Conservation (phyloP, 2,329 filamentous ascomycete species). For the Alternaria atra region DNA sequence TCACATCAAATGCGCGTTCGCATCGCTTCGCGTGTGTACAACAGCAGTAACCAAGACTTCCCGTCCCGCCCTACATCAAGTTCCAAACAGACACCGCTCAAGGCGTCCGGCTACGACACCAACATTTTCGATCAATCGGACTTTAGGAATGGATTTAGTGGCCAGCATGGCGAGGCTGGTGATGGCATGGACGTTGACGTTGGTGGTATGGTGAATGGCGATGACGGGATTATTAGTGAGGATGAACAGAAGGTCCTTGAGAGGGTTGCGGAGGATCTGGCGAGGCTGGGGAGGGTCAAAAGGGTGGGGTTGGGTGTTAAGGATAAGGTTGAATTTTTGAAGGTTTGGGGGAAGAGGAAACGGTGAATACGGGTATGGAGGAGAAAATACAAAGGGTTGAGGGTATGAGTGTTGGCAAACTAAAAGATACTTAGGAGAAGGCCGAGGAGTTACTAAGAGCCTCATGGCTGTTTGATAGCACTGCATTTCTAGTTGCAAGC, state of each 20-base stretch:
- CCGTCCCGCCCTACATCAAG: constrained; percentile 13
- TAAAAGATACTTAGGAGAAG: neutral
- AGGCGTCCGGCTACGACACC: constrained; percentile 38
- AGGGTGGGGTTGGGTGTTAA: constrained; percentile 82
- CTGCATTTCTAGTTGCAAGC: neutral
- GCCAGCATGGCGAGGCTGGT: constrained; percentile 20
- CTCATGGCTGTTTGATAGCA: neutral
- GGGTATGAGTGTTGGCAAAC: too few species aligned
- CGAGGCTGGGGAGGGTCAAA: constrained; percentile 87
- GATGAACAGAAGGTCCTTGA: constrained; percentile 77
- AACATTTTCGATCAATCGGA: constrained; percentile 47
- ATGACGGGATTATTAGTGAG: constrained; percentile 30
- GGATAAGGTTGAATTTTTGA: constrained; percentile 85
- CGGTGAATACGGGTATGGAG: constrained; percentile 13
- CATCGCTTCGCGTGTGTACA: constrained; percentile 77
- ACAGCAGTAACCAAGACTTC: constrained; percentile 38
- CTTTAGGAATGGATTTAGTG: constrained; percentile 30
- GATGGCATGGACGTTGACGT: constrained; percentile 30
- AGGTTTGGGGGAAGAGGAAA: constrained; percentile 67
- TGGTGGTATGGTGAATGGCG: neutral
- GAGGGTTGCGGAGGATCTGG: constrained; percentile 82
- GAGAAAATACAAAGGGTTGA: too few species aligned
- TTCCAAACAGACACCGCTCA: constrained; percentile 18
- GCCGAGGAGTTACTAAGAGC: neutral
- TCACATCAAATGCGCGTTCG: constrained; percentile 91